Conservation (phyloP, 2,329 filamentous ascomycete species). For the Bertia moriformis region DNA sequence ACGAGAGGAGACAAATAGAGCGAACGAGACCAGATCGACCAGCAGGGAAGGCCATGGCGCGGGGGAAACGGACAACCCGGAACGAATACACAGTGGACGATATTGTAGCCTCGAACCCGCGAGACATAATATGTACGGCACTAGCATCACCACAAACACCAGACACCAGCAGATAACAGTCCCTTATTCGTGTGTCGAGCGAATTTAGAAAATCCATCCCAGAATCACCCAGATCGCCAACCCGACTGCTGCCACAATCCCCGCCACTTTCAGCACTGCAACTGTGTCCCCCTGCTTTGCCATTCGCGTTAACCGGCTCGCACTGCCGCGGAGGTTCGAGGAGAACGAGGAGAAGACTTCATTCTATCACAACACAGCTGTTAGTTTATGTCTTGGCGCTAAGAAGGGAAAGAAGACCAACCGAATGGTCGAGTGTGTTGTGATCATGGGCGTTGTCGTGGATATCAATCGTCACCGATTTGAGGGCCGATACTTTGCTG, state of each 20-base stretch:
- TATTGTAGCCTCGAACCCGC: no score
- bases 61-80: no score
- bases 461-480: not conserved
- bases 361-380: not conserved
- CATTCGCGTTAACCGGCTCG: not conserved
- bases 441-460: not conserved
- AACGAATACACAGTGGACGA: no score
- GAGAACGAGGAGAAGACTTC: not conserved
- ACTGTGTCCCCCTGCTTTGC: slow-evolving; percentile 1
- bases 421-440: not conserved
- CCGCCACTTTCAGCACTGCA: not conserved
- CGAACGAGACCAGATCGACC: no score
- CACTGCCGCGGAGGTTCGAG: not conserved
- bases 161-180: no score
- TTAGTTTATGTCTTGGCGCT: no score
- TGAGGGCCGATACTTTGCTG: not conserved
- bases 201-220: not conserved
- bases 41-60: no score
- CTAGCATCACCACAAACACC: no score
- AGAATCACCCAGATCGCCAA: not conserved
- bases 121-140: no score
- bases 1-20: no score
- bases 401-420: not conserved
- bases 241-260: not conserved
- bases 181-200: no score